phyloP scores from a whole-genome alignment of 768 basidiomycete species.

The Lactarius sp. region DNA sequence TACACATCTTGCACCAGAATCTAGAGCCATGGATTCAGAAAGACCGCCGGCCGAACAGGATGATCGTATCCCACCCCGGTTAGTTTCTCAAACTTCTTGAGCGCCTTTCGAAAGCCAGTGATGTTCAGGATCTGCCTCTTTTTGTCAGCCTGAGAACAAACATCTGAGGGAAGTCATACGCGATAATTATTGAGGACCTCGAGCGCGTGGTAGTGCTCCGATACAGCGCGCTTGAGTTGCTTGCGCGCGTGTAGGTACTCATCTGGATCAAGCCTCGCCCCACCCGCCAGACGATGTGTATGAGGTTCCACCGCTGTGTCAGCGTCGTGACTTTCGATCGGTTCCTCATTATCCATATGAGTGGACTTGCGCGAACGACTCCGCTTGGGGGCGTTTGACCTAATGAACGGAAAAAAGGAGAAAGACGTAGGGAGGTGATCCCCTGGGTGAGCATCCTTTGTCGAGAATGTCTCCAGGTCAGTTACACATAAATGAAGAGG shows the following conservation, averaged over 20 bases:
- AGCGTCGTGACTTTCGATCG: conserved; percentile 6
- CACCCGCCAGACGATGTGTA: not conserved
- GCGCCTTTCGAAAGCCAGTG: conserved; percentile 81
- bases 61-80: conserved; percentile 55
- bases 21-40: conserved; percentile 32
- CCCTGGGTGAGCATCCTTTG: conserved; percentile 17
- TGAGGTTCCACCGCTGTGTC: conserved; percentile 8
- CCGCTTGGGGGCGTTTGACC: not conserved
- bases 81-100: conserved; percentile 82
- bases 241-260: conserved; percentile 83
- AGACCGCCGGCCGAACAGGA: not conserved
- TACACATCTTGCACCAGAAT: conserved; percentile 71
- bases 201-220: conserved; percentile 79
- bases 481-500: not conserved
- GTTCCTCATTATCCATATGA: not conserved
- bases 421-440: not conserved
- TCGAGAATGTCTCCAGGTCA: not conserved
- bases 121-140: conserved; percentile 70
- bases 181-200: conserved; percentile 88
- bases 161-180: conserved; percentile 37
- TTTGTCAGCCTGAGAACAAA: conserved; percentile 15
- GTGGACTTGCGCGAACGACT: not conserved
- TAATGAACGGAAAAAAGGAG: not conserved
- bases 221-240: conserved; percentile 74
- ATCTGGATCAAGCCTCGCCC: conserved; percentile 49